Conservation (phyloP, 306 rosid species). For the Fragaria iinumae region DNA sequence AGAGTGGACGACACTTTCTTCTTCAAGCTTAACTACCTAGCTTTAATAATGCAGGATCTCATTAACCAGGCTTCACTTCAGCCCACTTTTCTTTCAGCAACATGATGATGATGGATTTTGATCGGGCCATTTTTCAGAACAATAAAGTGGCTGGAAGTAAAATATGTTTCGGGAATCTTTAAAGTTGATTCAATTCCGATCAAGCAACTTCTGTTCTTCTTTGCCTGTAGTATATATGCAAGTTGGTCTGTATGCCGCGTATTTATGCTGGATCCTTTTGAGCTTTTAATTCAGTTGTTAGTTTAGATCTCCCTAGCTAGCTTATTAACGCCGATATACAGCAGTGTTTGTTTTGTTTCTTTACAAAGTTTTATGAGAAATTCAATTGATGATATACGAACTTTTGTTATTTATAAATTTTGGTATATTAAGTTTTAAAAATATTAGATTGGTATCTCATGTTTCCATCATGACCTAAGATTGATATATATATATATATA, state of each 20-base stretch:
- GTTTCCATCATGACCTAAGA: too few relatives aligned
- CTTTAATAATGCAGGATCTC: neutral
- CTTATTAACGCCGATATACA: neutral
- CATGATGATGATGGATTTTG: neutral
- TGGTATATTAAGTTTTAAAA: too few relatives aligned
- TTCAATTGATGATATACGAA: too few relatives aligned
- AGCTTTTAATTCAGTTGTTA: neutral
- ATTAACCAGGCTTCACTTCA: neutral
- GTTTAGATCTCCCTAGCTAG: neutral
- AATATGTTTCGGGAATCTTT: neutral
- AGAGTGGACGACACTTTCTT: slow-evolving; percentile 1
- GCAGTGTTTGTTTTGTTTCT: too few relatives aligned
- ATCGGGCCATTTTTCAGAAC: neutral
- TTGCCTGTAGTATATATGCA: neutral
- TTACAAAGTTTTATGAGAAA: too few relatives aligned
- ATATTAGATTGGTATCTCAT: too few relatives aligned
- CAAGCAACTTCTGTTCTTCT: neutral
- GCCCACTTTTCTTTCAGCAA: neutral
- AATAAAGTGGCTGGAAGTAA: neutral
- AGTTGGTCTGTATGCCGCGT: neutral
- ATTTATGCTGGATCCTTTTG: neutral
- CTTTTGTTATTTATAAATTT: too few relatives aligned
- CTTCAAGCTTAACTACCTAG: neutral
- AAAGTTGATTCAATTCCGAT: neutral
- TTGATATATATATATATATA: too few relatives aligned